Conservation (phyloP, 2,329 filamentous ascomycete genomes). For the Pyrenochaeta sp. region DNA sequence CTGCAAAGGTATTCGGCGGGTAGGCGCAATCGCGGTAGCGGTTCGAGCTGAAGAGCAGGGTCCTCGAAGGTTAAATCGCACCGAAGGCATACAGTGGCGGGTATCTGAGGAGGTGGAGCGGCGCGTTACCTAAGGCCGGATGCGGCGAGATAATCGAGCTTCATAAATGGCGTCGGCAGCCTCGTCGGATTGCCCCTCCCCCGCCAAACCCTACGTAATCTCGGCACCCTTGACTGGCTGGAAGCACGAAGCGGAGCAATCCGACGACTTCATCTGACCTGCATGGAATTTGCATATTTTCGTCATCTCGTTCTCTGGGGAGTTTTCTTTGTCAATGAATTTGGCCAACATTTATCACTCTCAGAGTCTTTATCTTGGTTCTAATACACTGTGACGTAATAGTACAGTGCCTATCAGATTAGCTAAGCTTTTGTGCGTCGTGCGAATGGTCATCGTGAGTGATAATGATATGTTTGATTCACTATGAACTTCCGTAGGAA, state of each 20-base stretch:
- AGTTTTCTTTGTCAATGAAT: not conserved
- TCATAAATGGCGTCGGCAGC: constrained; percentile 1
- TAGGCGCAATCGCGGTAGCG: constrained; percentile 10
- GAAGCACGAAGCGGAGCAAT: not conserved
- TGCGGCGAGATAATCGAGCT: not conserved
- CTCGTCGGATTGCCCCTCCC: constrained; percentile 5
- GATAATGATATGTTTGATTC: too few relatives aligned
- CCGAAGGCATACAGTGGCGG: constrained; percentile 36
- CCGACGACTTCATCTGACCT: constrained; percentile 7
- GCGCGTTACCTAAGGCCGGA: not conserved
- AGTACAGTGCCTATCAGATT: not conserved
- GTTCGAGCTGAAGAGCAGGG: constrained; percentile 31
- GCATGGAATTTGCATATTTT: constrained; percentile 6
- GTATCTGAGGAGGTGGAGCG: not conserved
- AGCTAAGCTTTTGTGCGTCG: too few relatives aligned
- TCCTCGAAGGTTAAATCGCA: constrained; percentile 39
- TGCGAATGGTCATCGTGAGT: too few relatives aligned
- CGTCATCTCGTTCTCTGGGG: not conserved
- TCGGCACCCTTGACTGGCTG: constrained; percentile 11
- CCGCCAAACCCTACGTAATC: constrained; percentile 23
- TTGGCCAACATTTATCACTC: not conserved
- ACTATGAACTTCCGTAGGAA: too few relatives aligned
- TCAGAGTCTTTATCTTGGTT: not conserved
- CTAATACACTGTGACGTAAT: not conserved
- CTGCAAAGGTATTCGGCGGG: constrained; percentile 9